Conservation (phyloP, 1,284 basidiomycete genomes). For the Cerioporus squamosus region DNA sequence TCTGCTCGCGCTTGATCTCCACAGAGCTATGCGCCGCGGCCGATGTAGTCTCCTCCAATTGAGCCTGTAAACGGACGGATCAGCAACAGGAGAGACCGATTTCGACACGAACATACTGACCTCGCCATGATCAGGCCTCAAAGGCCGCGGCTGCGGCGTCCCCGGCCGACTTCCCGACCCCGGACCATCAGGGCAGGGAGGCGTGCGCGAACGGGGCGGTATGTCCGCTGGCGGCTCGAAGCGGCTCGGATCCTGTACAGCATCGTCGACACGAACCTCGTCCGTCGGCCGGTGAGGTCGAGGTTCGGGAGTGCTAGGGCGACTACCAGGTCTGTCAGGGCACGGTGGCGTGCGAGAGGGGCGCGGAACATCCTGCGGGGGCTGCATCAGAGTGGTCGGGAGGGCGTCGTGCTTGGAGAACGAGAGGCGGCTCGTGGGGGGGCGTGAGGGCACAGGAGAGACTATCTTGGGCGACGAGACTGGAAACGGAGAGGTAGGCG, state of each 20-base stretch:
- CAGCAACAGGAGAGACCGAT: too few species aligned
- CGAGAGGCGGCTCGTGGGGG: not conserved
- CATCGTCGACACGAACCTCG: too few species aligned
- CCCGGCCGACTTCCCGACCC: not conserved
- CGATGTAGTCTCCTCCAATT: too few species aligned
- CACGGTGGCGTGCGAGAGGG: not conserved
- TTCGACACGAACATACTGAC: too few species aligned
- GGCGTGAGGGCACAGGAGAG: not conserved
- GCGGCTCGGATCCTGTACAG: not conserved
- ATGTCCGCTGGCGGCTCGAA: constrained; percentile 8
- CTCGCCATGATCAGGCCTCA: not conserved
- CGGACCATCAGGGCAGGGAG: not conserved
- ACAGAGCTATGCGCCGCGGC: not conserved
- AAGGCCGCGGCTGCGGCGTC: constrained; percentile 5
- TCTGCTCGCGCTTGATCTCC: not conserved
- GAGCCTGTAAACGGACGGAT: too few species aligned
- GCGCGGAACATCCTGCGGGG: not conserved
- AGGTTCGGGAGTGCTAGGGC: constrained; percentile 1
- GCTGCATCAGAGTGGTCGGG: not conserved
- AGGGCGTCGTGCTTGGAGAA: not conserved
- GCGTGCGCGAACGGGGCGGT: constrained; percentile 11
- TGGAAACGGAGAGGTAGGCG: not conserved
- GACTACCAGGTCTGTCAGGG: not conserved
- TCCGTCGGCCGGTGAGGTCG: not conserved
- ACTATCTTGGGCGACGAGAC: not conserved